Base-by-base conservation (phyloP, 148 eudicot genomes). In the Chenopodium suecicum region DNA sequence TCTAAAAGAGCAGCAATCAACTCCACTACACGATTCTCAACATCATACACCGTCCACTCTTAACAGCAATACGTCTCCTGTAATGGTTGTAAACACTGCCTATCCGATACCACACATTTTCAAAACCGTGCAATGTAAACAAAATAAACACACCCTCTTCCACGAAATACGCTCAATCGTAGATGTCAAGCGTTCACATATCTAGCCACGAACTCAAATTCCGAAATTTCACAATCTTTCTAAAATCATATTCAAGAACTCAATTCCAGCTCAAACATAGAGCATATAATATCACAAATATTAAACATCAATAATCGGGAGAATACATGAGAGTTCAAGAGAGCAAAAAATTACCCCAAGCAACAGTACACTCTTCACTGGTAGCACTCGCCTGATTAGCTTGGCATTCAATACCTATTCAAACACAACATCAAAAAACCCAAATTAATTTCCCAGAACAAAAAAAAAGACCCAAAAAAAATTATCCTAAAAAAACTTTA, bases 301-400 rank as follows among this genome's bases (percentile, higher is more conserved):
- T 20, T 22, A 17, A 20, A 16, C 72, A 69, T 14, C 41, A 70
- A 41, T 37, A 34, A 70, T 70, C 25, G 41, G 5, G 20, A 70
- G 50, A 25, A 73, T 23, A 11, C 19, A 73, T 73, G 0, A 4
- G 1, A n/a, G 2, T 44, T 48, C 25, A 60, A 60, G 44, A 5
- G 20, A 75, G 6, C 34, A 34, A 34, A 27, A 56, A 4, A 23
- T 37, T 90, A 94, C 98, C 95, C 98, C 95, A 94, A 83, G 98
- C 98, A 81, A 91, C 98, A 70, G 94, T 92, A 80, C 95, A 94
- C 79, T 92, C 98, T 86, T 94, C 94, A 76, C 98, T 94, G 0
- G 98, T 94, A 41, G 98, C 98, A 78, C 98, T 92, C 74, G 95
- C 95, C 79, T 92, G 95, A 80, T 94, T 94, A 69, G 98, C 98